Evolutionary conservation across 2,329 filamentous ascomycete genomes (phyloP).

Genomic region (Trichoderma guizhouense): DNA sequence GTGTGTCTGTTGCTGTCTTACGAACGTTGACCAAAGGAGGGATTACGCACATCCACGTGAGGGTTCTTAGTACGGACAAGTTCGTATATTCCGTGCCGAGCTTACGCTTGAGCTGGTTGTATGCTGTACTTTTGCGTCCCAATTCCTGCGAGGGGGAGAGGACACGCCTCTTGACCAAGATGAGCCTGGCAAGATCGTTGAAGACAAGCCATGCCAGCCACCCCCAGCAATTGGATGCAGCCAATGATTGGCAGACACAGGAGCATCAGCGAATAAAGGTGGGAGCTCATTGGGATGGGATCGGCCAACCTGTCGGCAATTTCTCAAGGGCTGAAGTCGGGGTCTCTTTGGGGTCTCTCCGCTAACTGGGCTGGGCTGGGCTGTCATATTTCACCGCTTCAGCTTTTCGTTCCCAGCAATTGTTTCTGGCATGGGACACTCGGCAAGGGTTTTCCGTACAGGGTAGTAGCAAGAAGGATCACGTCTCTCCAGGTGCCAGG

Average conservation of each 20-base stretch:
- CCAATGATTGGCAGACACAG: not conserved
- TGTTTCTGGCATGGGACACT: not conserved
- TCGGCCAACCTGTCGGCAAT: not conserved
- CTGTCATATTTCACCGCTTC: conserved; percentile 1
- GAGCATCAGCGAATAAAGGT: not conserved
- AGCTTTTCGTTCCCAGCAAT: not conserved
- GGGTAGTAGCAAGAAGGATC: not conserved
- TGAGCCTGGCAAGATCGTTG: conserved; percentile 2
- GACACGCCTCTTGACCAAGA: not conserved
- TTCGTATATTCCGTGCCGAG: not conserved
- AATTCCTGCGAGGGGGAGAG: not conserved
- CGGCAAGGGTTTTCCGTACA: not conserved
- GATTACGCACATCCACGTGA: not conserved
- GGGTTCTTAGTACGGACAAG: not conserved
- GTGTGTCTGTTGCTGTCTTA: not conserved
- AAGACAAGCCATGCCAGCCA: conserved; percentile 9
- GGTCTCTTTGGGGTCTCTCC: not conserved
- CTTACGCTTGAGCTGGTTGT: not conserved
- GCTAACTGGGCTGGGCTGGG: not conserved
- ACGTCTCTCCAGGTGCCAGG: not conserved
- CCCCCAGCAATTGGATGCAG: not conserved
- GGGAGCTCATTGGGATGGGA: not conserved
- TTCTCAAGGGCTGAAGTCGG: not conserved
- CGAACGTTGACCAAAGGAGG: not conserved
- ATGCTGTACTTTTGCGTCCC: not conserved